These are phyloP conservation scores for Amylostereum chailletii DNA, from an alignment of 1,284 basidiomycete species.

Conservation along the genomic window DNA sequence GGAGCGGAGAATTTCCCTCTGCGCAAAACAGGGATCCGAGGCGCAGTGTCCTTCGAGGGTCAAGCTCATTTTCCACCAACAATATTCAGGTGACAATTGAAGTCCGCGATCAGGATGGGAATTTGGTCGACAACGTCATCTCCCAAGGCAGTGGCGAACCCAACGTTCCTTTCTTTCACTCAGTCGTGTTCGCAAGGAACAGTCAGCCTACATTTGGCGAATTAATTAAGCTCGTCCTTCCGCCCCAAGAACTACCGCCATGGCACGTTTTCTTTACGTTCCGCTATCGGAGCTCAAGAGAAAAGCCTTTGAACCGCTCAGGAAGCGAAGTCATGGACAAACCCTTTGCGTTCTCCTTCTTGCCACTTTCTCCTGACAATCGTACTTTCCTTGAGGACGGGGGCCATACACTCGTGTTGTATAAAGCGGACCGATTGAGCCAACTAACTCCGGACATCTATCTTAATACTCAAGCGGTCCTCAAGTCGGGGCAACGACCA, in stretches of 20 bases:
- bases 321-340: constrained; percentile 43
- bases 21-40: constrained; percentile 41
- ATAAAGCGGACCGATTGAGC: constrained; percentile 63
- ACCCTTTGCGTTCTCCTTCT: constrained; percentile 89
- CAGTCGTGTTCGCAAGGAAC: constrained; percentile 83
- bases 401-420: constrained; percentile 78
- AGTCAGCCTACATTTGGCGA: constrained; percentile 89
- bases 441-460: constrained; percentile 64
- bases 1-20: constrained; percentile 77
- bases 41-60: constrained; percentile 52
- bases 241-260: constrained; percentile 58
- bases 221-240: constrained; percentile 82
- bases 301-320: constrained; percentile 31
- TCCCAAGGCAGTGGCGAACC: constrained; percentile 84
- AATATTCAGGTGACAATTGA: constrained; percentile 91
- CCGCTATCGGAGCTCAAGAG: constrained; percentile 63
- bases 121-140: constrained; percentile 67
- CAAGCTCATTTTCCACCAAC: constrained; percentile 41
- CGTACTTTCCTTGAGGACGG: constrained; percentile 88
- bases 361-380: constrained; percentile 78
- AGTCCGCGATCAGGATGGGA: constrained; percentile 73
- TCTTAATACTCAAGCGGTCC: constrained; percentile 55
- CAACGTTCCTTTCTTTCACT: constrained; percentile 73
- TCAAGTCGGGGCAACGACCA: constrained; percentile 42
- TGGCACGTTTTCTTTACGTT: constrained; percentile 96